Base-by-base conservation (phyloP, 805 yeast species). In the Tetrapisispora namnaoensis region DNA sequence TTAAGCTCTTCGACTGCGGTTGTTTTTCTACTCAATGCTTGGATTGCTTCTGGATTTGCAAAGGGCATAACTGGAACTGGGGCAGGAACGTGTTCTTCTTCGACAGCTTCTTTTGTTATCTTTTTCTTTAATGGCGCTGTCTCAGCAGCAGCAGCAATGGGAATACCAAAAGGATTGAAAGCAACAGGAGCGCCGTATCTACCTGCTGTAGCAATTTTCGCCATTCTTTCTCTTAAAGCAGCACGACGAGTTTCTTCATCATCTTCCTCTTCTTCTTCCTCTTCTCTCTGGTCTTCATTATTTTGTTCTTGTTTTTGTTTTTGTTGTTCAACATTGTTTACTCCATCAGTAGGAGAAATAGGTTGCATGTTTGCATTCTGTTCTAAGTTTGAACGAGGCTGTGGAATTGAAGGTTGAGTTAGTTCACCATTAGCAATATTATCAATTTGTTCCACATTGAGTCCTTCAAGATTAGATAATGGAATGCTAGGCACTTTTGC, bases 171-270 rank as follows among this genome's bases (percentile, higher is more conserved):
- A 35, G 76, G 76, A 46, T 71, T 71, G 51, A 71, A 71, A 1
- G 67, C 71, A 27, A 67, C 68, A 30, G 66, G 63, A 16, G 27
- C 32, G 40, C 89, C 90, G 66, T 81, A 76, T 81, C 85, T 78
- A 50, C 86, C 83, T 14, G 80, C 80, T 20, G 96, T 95, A 0
- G 97, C 85, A 18, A 91, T 76, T 58, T 83, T 86, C n/a, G 99
- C 98, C 96, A 91, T 91, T 52, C 97, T 78, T 54, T 86, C 96
- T 20, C 95, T 82, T 47, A 91, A 71, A 7, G 83, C 86, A 44
- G 83, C 76, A 57, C 93, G 77, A 49, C 83, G 78, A 5, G 82
- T 72, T 53, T 85, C 93, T 60, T 86, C 95, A 40, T 79, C 85
- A 46, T 85, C 91, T 47, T 80, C 83, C 1, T 78, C 86, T 0